Base-by-base conservation (phyloP, 129 eudicot genomes). In the Dittrichia graveolens region DNA sequence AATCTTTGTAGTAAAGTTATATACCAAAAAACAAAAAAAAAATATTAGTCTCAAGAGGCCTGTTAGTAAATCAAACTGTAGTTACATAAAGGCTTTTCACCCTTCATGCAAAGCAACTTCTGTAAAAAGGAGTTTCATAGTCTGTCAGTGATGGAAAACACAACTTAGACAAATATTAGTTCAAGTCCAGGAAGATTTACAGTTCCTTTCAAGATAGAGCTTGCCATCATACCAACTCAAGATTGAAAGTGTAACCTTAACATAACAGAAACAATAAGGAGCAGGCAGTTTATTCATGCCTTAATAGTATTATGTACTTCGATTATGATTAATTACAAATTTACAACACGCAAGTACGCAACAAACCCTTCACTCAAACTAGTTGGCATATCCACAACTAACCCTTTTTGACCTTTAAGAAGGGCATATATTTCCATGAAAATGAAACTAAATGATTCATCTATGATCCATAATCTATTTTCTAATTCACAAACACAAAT, bases 11-110 rank as follows among this genome's bases (percentile, higher is more conserved):
- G n/a, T n/a, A n/a, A n/a, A n/a, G n/a, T n/a, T 24, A 24, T 24
- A 2, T 24, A 24, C 31, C 31, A 24, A 24, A 35, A n/a, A 48
- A 6, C 4, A 68, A 14, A 42, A 19, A 24, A 5, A 24, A 73
- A 1, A 10, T 35, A 14, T 38, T 38, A 40, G 49, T 37, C 49
- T 53, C 15, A 8, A 49, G 14, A 50, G 37, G 53, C 50, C 5
- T 53, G 38, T 69, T 9, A 69, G 11, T 35, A 48, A 34, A 67
- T 4, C 34, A 50, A 67, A 65, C 5, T 6, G 54, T 24, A 24
- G 9, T 24, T 39, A 65, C 41, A 65, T 24, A 65, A 61, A 65
- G 42, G 40, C 16, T 63, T 8, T 44, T 11, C 71, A 65, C 16
- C 24, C 40, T 65, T 65, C 10, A 11, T 10, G 8, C 71, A 46